These are phyloP conservation scores for Fusarium equiseti DNA, from an alignment of 2,329 filamentous ascomycete genomes.

Conservation along the genomic window DNA sequence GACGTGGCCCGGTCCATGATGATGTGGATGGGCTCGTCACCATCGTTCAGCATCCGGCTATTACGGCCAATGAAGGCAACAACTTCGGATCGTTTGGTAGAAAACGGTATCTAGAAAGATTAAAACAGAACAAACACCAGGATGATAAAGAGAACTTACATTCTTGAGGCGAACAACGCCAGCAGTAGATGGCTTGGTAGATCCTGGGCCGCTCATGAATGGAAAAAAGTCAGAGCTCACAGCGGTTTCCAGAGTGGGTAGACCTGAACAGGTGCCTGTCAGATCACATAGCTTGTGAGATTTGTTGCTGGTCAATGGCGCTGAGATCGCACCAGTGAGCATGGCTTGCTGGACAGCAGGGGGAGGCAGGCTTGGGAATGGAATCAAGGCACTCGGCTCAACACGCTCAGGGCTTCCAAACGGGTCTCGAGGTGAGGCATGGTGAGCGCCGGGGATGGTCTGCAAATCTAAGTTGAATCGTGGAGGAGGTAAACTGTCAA, in stretches of 20 bases:
- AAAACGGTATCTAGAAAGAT: conserved; percentile 67
- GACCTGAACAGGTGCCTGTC: conserved; percentile 49
- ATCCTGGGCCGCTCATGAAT: conserved; percentile 57
- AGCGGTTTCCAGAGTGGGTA: conserved; percentile 53
- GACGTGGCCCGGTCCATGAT: conserved; percentile 73
- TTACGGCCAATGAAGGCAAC: conserved; percentile 71
- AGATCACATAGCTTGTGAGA: conserved; percentile 56
- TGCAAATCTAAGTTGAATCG: conserved; percentile 51
- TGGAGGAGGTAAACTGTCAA: conserved; percentile 52
- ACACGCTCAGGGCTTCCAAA: conserved; percentile 26
- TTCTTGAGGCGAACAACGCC: conserved; percentile 65
- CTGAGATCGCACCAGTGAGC: conserved; percentile 13
- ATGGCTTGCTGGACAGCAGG: conserved; percentile 32
- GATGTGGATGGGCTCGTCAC: conserved; percentile 69
- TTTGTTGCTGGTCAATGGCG: conserved; percentile 43
- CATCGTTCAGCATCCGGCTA: conserved; percentile 66
- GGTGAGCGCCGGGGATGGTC: neutral
- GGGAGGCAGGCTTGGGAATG: conserved; percentile 18
- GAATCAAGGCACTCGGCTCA: conserved; percentile 16
- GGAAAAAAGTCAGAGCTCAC: conserved; percentile 59
- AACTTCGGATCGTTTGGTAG: conserved; percentile 65
- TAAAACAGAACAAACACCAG: neutral
- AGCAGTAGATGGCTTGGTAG: conserved; percentile 48
- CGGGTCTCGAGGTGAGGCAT: conserved; percentile 26
- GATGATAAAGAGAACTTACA: conserved; percentile 52